Conservation (phyloP, 2,329 filamentous ascomycete genomes). For the Diaporthe vexans region DNA sequence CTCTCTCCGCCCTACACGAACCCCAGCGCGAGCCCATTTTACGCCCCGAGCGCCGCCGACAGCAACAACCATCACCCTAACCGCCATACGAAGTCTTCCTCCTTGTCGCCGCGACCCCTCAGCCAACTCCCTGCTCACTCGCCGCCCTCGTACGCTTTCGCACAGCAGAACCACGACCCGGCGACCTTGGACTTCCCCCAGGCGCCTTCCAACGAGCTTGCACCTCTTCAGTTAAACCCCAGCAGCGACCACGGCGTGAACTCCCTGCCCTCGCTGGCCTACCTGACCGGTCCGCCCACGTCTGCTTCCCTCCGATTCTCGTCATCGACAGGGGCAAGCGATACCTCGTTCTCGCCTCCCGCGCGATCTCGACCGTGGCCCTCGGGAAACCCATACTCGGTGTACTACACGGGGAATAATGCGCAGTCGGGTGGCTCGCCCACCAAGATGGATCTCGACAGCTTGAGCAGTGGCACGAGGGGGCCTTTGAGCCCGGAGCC, state of each 20-base stretch:
- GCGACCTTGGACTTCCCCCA: constrained; percentile 51
- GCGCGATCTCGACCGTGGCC: constrained; percentile 58
- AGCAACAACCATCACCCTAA: constrained; percentile 28
- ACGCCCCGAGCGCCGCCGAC: constrained; percentile 28
- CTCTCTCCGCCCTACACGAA: constrained; percentile 42
- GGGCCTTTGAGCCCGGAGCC: constrained; percentile 62
- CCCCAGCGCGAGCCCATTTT: constrained; percentile 31
- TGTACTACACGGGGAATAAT: constrained; percentile 62
- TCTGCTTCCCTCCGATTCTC: constrained; percentile 44
- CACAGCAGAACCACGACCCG: constrained; percentile 50
- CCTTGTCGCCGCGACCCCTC: constrained; percentile 44
- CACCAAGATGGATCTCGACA: constrained; percentile 63
- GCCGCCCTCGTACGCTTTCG: constrained; percentile 53
- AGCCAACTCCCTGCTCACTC: constrained; percentile 50
- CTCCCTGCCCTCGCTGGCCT: constrained; percentile 59
- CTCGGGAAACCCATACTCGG: constrained; percentile 63
- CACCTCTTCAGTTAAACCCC: constrained; percentile 57
- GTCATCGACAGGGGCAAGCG: constrained; percentile 45
- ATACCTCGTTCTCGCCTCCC: constrained; percentile 42
- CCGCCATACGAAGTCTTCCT: constrained; percentile 38
- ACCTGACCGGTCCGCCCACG: constrained; percentile 51
- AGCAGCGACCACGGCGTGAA: constrained; percentile 47
- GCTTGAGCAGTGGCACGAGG: constrained; percentile 55
- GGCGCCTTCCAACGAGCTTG: constrained; percentile 55
- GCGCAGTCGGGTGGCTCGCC: constrained; percentile 60